Evolutionary conservation across 768 basidiomycete species (phyloP), one percentile per base, ranked within the genome.

Genomic region (Rhizopogon salebrosus): DNA sequence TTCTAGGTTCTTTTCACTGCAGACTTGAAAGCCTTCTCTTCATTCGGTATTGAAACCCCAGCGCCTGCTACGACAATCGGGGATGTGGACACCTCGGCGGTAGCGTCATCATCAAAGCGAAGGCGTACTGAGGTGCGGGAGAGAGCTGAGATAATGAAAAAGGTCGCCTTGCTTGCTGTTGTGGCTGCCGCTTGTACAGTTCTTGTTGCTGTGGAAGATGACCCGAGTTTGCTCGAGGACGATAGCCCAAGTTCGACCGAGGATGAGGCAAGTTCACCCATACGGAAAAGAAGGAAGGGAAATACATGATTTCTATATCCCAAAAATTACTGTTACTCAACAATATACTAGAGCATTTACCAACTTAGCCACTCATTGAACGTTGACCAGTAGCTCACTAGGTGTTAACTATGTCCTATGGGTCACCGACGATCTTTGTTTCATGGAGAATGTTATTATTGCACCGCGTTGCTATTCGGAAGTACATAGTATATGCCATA

Each of bases 1-100:
- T 38, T 20, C 13, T 54, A 89, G 87, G 82, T 89, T 6, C 69
- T 89, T 29, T 89, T 89, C 55, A 87, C 88, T 1, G 79, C 88
- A 7, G 88, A 89, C 58, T 67, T 89, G 27, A 87, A 84, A 58
- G 71, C 79, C 0, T 89, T 88, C 56, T 76, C 86, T 1, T 64
- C 76, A 10, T 80, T 84, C 54, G 84, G 83, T n/a, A 61, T 54
- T 23, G 4, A 46, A 23, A 20, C 20, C 5, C 14, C 20, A 31
- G 35, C 45, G 14, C 27, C 43, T 31, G 29, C 43, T 11, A 29
- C 27, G 27, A 14, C 43, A 4, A 22, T 6, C 14, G 6, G 9
- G 45, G 20, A 46, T 46, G 31, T 34, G 31, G 45, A 22, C 10
- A 1, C 31, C 5, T 34, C 22, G 14, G 8, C 45, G 8, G 14